These are phyloP conservation scores for Naumovozyma dairenensis DNA, from an alignment of 805 yeast species.

Conservation along the genomic window DNA sequence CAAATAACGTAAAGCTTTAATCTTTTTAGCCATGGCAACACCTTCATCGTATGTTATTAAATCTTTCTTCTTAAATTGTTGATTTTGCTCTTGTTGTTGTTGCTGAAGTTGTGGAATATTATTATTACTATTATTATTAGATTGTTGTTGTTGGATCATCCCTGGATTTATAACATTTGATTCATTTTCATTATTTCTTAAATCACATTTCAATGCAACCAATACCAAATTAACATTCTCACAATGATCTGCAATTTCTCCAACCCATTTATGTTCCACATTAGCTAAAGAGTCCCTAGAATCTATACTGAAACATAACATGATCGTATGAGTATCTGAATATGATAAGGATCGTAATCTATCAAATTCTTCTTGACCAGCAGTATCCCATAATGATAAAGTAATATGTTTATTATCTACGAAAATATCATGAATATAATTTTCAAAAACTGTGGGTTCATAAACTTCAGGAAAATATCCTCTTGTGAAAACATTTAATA, in stretches of 20 bases:
- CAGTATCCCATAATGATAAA: slow-evolving; percentile 94
- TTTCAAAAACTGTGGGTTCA: slow-evolving; percentile 96
- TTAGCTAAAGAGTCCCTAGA: slow-evolving; percentile 89
- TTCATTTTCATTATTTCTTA: slow-evolving; percentile 60
- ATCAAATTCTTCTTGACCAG: slow-evolving; percentile 98
- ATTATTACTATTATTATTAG: slow-evolving; percentile 13
- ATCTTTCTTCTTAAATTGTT: slow-evolving; percentile 29
- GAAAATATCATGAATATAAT: slow-evolving; percentile 93
- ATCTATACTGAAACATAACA: slow-evolving; percentile 92
- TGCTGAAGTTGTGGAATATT: slow-evolving; percentile 8
- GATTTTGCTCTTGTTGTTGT: neutral
- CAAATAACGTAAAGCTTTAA: slow-evolving; percentile 88
- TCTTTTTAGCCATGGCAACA: slow-evolving; percentile 77
- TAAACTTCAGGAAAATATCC: slow-evolving; percentile 98
- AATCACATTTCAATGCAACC: slow-evolving; percentile 91
- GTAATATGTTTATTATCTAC: slow-evolving; percentile 91
- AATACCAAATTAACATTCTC: slow-evolving; percentile 90
- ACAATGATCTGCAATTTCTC: slow-evolving; percentile 93
- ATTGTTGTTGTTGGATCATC: slow-evolving; percentile 21
- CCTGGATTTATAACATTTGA: slow-evolving; percentile 24
- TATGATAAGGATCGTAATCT: slow-evolving; percentile 85
- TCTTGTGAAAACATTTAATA: slow-evolving; percentile 88
- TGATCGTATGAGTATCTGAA: slow-evolving; percentile 92
- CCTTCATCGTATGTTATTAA: slow-evolving; percentile 90
- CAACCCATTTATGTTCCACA: slow-evolving; percentile 94